phyloP scores from a whole-genome alignment of 495 filamentous ascomycete genomes.

The Lineolata rhizophorae region DNA sequence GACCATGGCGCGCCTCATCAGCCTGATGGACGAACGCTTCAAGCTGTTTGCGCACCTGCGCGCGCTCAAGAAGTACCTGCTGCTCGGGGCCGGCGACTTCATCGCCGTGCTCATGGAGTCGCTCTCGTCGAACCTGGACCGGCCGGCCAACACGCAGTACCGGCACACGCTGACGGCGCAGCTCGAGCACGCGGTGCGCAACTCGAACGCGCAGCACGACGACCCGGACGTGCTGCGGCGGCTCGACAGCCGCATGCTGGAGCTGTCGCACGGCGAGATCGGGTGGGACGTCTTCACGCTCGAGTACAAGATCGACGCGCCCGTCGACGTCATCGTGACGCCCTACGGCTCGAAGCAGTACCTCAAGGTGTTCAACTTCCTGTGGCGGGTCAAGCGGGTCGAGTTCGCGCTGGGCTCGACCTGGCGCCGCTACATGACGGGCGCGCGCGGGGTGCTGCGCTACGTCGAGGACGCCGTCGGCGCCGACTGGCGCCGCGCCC shows the following conservation, averaged over 20 bases:
- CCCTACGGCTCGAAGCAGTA: conserved; percentile 89
- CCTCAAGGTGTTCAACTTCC: conserved; percentile 97
- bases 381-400: conserved; percentile 95
- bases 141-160: conserved; percentile 87
- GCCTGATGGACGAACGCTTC: conserved; percentile 85
- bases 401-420: conserved; percentile 80
- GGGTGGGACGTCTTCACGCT: conserved; percentile 99
- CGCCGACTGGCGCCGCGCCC: conserved; percentile 70
- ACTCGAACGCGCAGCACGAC: conserved; percentile 93
- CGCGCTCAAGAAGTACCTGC: conserved; percentile 83
- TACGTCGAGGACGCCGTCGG: conserved; percentile 55
- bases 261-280: conserved; percentile 86
- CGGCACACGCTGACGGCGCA: conserved; percentile 91
- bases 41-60: conserved; percentile 79
- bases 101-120: conserved; percentile 96
- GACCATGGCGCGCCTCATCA: conserved; percentile 87
- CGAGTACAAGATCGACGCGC: conserved; percentile 95
- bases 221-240: conserved; percentile 77
- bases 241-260: conserved; percentile 88
- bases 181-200: conserved; percentile 89
- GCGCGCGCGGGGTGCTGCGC: conserved; percentile 74
- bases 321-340: conserved; percentile 92
- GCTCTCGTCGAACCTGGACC: conserved; percentile 72
- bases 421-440: conserved; percentile 94
- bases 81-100: conserved; percentile 92